Base-by-base conservation (phyloP, 345 rosid genomes). In the Salix exigua region DNA sequence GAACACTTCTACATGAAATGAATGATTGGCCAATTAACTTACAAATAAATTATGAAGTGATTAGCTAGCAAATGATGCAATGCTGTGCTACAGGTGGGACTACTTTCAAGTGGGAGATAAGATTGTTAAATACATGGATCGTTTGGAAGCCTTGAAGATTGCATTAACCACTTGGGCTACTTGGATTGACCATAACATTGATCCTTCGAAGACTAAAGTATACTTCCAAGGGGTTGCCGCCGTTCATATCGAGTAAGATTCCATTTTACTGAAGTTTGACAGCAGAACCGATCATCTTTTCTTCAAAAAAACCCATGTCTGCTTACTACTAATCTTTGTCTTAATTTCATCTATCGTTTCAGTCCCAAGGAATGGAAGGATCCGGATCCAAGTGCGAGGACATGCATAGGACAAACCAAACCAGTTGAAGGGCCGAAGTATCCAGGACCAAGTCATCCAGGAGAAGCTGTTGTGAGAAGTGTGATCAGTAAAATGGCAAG, bases 111-210 rank as follows among this genome's bases (percentile, higher is more conserved):
- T 71, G 73, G 93, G 95, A 66, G 51, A 82, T 58, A 51, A 21
- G 61, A n/a, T 74, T 2, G 70, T 71, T 73, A 79, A 83, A 23
- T 91, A 88, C 26, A 91, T 92, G 97, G 82, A 91, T 69, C 85
- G 86, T 61, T 80, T 88, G 88, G 86, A 82, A 79, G 92, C 95
- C 21, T 82, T 82, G 74, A 78, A 71, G 81, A 88, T 83, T 55
- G 97, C 92, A 25, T 71, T 92, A 38, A 88, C 87, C 6, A 92
- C 95, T 67, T 92, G 93, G 95, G 78, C 85, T 21, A 87, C 80
- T 23, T 91, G 93, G 93, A 72, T 89, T 48, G 95, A 88, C 33
- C 38, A 48, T 0, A 85, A 92, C 68, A 84, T 91, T 71, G 90
- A 89, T 82, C 78, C 84, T 76, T 74, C 84, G 2, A 82, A 81